These are phyloP conservation scores for Myriosclerotinia scirpicola DNA, from an alignment of 2,329 filamentous ascomycete genomes.

Conservation along the genomic window DNA sequence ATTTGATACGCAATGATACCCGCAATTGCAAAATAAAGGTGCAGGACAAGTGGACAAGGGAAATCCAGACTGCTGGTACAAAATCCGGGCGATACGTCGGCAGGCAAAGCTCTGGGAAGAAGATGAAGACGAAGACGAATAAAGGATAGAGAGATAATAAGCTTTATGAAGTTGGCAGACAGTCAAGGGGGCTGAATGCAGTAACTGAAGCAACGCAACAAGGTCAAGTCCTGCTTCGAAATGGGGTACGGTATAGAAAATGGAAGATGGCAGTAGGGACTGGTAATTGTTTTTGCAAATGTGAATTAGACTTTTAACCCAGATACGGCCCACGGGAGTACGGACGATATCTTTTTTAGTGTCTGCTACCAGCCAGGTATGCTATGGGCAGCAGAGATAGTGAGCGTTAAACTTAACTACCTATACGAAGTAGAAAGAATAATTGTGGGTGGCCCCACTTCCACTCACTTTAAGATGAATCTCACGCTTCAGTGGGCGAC, in stretches of 20 bases:
- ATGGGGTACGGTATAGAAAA: background rate
- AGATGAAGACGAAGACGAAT: background rate
- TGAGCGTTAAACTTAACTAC: background rate
- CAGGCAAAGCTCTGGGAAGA: background rate
- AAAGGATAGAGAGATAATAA: background rate
- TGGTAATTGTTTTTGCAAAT: background rate
- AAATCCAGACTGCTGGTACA: background rate
- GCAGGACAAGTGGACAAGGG: background rate
- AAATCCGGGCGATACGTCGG: background rate
- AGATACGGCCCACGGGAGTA: background rate
- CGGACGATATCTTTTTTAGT: background rate
- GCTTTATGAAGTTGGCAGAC: background rate
- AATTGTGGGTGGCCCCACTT: too few relatives aligned
- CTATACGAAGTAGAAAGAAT: background rate
- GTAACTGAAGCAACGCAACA: background rate
- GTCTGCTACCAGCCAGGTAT: background rate
- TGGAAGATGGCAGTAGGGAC: background rate
- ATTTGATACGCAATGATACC: constrained; percentile 11
- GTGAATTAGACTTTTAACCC: background rate
- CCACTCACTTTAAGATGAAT: too few relatives aligned
- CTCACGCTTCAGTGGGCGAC: too few relatives aligned
- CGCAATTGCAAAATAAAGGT: constrained; percentile 4
- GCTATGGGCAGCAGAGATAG: background rate
- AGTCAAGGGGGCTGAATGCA: background rate
- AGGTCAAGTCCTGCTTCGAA: background rate